Evolutionary conservation across 352 stramenopile genomes (phyloP), one percentile per base, ranked within the genome.

Genomic region (Phytophthora pisi): DNA sequence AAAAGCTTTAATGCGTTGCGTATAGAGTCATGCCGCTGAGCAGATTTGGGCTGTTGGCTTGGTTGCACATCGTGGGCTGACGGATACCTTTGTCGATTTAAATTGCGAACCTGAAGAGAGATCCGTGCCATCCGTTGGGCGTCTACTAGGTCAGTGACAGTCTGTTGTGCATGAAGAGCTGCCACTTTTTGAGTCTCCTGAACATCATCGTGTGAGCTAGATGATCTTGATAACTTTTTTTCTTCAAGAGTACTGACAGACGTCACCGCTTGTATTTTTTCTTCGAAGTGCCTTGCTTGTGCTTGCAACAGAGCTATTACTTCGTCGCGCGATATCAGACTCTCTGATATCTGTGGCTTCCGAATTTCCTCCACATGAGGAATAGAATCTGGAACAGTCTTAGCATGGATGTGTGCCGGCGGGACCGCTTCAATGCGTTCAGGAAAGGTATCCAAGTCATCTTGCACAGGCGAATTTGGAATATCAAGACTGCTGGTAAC

Each of bases 1-100:
- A 90, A 72, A 10, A 90, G 68, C 46, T 79, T 87, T 20, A 90
- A 64, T 7, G 78, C 78, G 16, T 89, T 90, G 20, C 71, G 66
- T 54, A 82, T 64, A n/a, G 76, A 80, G 40, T 79, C 67, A 57
- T 66, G 66, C 13, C 54, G 68, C 28, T 68, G 15, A 18, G 15
- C 16, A 28, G 40, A 38, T 13, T 61, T 68, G 24, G 7, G 1
- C 3, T 51, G 2, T 28, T 34, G 36, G 18, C 50, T 57, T 3
- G 10, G 34, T 26, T 43, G 34, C 1, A 50, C 26, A 18, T 46
- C 54, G 16, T 13, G 50, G 2, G 10, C 42, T 9, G 36, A 40
- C 4, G 53, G 45, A 24, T 62, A 53, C 50, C 63, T 57, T 34
- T 64, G 68, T 34, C 45, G 51, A 61, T 49, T 45, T 31, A 68